These are phyloP conservation scores for Ormosia emarginata DNA, from an alignment of 306 rosid species.

Conservation along the genomic window DNA sequence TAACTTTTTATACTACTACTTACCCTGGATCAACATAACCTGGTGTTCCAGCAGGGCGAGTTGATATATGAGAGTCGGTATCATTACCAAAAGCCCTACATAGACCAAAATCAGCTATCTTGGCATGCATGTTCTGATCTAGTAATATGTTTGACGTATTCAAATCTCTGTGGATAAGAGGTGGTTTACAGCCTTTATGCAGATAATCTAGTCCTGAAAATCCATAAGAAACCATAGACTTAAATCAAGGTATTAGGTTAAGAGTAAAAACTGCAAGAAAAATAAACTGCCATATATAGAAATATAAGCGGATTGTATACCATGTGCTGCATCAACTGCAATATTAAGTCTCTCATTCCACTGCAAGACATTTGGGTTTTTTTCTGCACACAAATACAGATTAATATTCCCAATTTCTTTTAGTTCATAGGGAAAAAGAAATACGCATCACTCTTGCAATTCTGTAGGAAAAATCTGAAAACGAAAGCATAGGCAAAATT, in stretches of 20 bases:
- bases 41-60: slow-evolving; percentile 32
- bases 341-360: slow-evolving; percentile 9
- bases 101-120: slow-evolving; percentile 51
- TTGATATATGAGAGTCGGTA: slow-evolving; percentile 28
- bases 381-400: not conserved
- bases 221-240: not conserved
- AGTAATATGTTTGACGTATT: slow-evolving; percentile 57
- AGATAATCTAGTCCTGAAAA: slow-evolving; percentile 36
- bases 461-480: too few relatives aligned
- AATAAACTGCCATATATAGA: not conserved
- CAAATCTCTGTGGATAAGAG: slow-evolving; percentile 50
- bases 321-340: not conserved
- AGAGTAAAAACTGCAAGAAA: not conserved
- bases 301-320: too few relatives aligned
- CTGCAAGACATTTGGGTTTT: not conserved
- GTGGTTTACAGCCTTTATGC: slow-evolving; percentile 38
- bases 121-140: slow-evolving; percentile 31
- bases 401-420: too few relatives aligned
- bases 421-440: too few relatives aligned
- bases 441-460: too few relatives aligned
- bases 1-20: not conserved
- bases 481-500: too few relatives aligned
- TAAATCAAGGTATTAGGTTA: too few relatives aligned
- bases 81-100: slow-evolving; percentile 31
- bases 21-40: slow-evolving; percentile 55